Evolutionary conservation across 192 early-diverging fungal species (phyloP).

Genomic region (Polychytrium aggregatum): DNA sequence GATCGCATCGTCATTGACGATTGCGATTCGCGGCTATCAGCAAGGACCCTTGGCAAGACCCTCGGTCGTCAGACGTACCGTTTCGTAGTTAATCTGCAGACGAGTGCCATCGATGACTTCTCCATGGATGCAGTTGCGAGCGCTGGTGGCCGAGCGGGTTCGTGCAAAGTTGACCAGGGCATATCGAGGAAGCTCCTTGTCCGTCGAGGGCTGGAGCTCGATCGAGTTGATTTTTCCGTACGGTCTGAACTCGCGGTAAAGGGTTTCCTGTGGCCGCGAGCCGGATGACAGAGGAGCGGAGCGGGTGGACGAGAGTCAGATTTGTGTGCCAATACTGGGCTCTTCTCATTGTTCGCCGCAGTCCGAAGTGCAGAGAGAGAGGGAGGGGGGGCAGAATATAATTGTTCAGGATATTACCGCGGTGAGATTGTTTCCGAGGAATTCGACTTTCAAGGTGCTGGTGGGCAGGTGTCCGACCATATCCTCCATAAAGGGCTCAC

Average conservation of each 20-base stretch:
- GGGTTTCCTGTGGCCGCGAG: slow-evolving; percentile 32
- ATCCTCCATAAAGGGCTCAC: slow-evolving; percentile 38
- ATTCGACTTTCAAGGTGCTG: slow-evolving; percentile 46
- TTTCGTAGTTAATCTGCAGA: slow-evolving; percentile 35
- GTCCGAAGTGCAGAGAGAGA: no score
- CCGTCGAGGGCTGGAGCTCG: slow-evolving; percentile 39
- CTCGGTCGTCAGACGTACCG: slow-evolving; percentile 5
- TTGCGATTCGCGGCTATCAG: no score
- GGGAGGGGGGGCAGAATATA: no score
- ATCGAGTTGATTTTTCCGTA: slow-evolving; percentile 82
- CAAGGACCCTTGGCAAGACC: no score
- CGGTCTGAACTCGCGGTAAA: slow-evolving; percentile 61
- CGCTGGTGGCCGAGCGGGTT: slow-evolving; percentile 77
- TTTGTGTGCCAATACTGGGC: neutral
- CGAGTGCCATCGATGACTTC: slow-evolving; percentile 51
- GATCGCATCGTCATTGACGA: no score
- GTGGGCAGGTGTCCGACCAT: slow-evolving; percentile 30
- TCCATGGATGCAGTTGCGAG: slow-evolving; percentile 88
- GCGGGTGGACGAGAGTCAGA: no score
- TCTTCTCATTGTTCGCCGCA: no score
- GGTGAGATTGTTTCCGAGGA: slow-evolving; percentile 59
- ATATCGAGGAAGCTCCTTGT: slow-evolving; percentile 67
- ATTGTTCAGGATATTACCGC: no score
- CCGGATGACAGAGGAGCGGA: no score
- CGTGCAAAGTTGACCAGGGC: slow-evolving; percentile 70